These are phyloP conservation scores for Penicillium sp. DNA, from an alignment of 2,329 filamentous ascomycete species.

Conservation along the genomic window DNA sequence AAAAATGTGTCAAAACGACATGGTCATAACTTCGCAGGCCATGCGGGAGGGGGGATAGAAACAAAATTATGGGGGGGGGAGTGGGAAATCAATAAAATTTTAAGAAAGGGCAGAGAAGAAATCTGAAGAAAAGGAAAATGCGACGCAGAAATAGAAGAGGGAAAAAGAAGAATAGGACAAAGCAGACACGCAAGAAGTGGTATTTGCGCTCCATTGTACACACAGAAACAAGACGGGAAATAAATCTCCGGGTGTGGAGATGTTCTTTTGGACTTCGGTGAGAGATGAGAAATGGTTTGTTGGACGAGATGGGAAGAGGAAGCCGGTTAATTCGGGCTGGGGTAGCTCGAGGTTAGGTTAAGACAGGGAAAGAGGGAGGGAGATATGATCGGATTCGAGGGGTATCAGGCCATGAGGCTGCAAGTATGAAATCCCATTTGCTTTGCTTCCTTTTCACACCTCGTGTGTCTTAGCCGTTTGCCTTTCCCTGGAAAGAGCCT, in stretches of 20 bases:
- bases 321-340: background rate
- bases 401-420: background rate
- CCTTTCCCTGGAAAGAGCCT: background rate
- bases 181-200: constrained; percentile 36
- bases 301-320: background rate
- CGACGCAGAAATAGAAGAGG: constrained; percentile 17
- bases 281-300: background rate
- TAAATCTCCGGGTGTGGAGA: background rate
- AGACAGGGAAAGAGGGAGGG: background rate
- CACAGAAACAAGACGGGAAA: constrained; percentile 26
- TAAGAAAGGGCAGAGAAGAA: constrained; percentile 14
- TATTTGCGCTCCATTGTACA: constrained; percentile 50
- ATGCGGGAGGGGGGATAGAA: constrained; percentile 18
- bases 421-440: background rate
- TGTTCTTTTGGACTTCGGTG: constrained; percentile 7
- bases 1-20: constrained; percentile 17
- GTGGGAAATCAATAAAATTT: constrained; percentile 16
- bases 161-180: constrained; percentile 21
- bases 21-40: constrained; percentile 24
- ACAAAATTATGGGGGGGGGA: constrained; percentile 5
- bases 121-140: constrained; percentile 17
- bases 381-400: background rate
- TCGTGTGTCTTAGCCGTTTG: background rate
- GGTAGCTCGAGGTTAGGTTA: background rate
- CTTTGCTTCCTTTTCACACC: background rate